Conservation (phyloP, 129 eudicot species). For the Flaveria bidentis region DNA sequence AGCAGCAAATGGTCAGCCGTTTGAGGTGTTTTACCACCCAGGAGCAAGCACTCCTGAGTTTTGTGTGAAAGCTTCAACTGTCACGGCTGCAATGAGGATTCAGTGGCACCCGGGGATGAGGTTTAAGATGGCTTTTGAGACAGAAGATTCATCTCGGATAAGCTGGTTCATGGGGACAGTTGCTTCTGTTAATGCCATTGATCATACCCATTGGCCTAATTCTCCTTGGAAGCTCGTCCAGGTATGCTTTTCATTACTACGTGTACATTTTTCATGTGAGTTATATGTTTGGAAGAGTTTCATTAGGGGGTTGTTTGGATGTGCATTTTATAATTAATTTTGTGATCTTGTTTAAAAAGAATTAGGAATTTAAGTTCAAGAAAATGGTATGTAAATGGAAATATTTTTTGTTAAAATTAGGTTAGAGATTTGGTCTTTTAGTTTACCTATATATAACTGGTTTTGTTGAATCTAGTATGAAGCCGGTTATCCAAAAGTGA, state of each 20-base stretch:
- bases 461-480: background rate
- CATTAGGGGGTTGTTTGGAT: background rate
- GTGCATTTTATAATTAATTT: background rate
- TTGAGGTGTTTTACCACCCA: conserved; percentile 77
- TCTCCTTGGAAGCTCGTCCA: conserved; percentile 82
- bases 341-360: background rate
- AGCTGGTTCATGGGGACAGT: conserved; percentile 94
- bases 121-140: conserved; percentile 93
- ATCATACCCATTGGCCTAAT: conserved; percentile 41
- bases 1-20: conserved; percentile 63
- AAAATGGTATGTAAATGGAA: background rate
- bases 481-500: background rate
- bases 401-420: background rate
- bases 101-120: conserved; percentile 93
- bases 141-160: conserved; percentile 83
- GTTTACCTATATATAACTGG: background rate
- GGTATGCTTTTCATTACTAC: conserved; percentile 43
- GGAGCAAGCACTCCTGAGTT: conserved; percentile 68
- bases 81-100: conserved; percentile 61
- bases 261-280: background rate
- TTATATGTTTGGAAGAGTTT: conserved; percentile 9
- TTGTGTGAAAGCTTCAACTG: conserved; percentile 63
- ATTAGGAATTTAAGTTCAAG: background rate
- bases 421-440: background rate
- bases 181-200: conserved; percentile 38